Conservation (phyloP, 352 stramenopile genomes). For the Phytophthora rubi region DNA sequence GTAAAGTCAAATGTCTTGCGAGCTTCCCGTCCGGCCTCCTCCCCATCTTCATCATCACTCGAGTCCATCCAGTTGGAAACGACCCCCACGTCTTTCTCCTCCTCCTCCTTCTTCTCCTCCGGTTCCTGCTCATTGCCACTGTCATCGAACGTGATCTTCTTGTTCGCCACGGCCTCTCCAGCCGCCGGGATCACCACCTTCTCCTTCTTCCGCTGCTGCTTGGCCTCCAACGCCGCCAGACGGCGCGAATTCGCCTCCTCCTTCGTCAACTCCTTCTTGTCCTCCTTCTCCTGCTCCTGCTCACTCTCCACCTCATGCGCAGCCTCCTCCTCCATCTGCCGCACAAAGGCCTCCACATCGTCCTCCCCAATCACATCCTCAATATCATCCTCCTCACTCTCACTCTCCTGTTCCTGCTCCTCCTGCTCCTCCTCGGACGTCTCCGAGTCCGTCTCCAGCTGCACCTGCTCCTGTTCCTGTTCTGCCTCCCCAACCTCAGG, state of each 20-base stretch:
- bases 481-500: conserved; percentile 9
- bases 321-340: conserved; percentile 38
- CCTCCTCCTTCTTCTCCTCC: conserved; percentile 30
- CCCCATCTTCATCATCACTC: conserved; percentile 53
- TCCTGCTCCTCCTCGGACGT: conserved; percentile 6
- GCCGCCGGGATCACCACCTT: conserved; percentile 37
- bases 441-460: conserved; percentile 11
- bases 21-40: conserved; percentile 18
- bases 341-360: conserved; percentile 49
- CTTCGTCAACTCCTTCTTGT: conserved; percentile 28
- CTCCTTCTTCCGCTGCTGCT: conserved; percentile 42
- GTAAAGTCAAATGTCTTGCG: conserved; percentile 58
- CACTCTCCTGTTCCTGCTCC: conserved; percentile 17
- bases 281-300: conserved; percentile 1
- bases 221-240: conserved; percentile 63
- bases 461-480: conserved; percentile 10
- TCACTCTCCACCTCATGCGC: background rate
- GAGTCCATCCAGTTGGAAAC: conserved; percentile 66
- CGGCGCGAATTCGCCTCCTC: conserved; percentile 39
- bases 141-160: conserved; percentile 84
- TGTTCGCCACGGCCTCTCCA: conserved; percentile 40
- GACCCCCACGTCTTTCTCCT: conserved; percentile 2
- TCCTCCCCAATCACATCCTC: conserved; percentile 27
- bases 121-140: conserved; percentile 64
- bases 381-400: background rate